Conservation (phyloP, 2,329 filamentous ascomycete species). For the Aspergillus transmontanensis region DNA sequence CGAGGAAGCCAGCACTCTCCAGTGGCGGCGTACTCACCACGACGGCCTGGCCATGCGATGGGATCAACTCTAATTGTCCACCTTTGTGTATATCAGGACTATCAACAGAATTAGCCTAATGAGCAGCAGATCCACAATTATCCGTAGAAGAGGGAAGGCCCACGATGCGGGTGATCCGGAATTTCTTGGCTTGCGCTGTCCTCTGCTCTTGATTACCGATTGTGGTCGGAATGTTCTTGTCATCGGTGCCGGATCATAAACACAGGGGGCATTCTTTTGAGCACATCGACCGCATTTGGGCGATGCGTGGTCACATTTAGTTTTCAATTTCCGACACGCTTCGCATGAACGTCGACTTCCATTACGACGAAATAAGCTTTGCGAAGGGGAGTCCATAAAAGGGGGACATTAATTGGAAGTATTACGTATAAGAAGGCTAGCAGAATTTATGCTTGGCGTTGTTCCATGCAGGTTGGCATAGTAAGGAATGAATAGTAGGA, state of each 20-base stretch:
- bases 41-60: background rate
- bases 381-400: background rate
- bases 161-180: background rate
- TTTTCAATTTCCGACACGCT: constrained; percentile 7
- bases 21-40: constrained; percentile 2
- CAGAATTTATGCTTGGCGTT: background rate
- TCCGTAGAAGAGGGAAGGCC: background rate
- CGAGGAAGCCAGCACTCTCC: constrained; percentile 5
- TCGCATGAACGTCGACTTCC: constrained; percentile 5
- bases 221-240: background rate
- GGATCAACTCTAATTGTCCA: background rate
- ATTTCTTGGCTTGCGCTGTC: background rate
- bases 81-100: background rate
- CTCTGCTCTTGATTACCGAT: background rate
- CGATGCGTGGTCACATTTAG: constrained; percentile 2
- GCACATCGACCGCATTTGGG: constrained; percentile 7
- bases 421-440: background rate
- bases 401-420: background rate
- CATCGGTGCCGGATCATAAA: background rate
- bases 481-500: background rate
- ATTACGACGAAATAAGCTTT: background rate
- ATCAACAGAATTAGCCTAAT: background rate
- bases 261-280: background rate
- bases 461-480: no score
- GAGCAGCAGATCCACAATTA: no score